Percentiles rank a stretch among this genome's conserved stretches.
These are phyloP conservation scores for Orbilia ellipsospora DNA, from an alignment of 2,329 filamentous ascomycete species.

Conservation along the genomic window DNA sequence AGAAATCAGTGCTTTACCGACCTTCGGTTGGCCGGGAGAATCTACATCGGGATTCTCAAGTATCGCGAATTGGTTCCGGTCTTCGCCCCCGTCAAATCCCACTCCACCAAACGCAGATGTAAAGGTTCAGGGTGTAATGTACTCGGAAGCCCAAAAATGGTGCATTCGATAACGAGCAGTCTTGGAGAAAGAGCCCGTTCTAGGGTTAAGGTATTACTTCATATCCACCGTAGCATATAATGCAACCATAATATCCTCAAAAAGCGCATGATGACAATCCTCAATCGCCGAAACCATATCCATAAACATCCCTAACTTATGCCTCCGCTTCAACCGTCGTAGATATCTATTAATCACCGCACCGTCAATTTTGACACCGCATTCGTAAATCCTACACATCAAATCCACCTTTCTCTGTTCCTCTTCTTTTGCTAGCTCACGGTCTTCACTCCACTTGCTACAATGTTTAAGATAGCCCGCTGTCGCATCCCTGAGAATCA, in stretches of 20 bases:
- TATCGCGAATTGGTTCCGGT: neutral
- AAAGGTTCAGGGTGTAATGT: neutral
- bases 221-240: conserved; percentile 27
- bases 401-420: conserved; percentile 50
- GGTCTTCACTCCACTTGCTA: conserved; percentile 20
- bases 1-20: neutral
- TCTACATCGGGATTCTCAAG: neutral
- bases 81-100: neutral
- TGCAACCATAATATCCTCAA: conserved; percentile 42
- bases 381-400: conserved; percentile 45
- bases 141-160: conserved; percentile 4
- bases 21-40: neutral
- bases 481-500: conserved; percentile 5
- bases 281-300: conserved; percentile 44
- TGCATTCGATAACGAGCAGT: conserved; percentile 4
- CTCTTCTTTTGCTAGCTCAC: conserved; percentile 20
- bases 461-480: conserved; percentile 26
- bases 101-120: neutral
- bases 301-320: conserved; percentile 44
- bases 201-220: neutral
- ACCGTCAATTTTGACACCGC: conserved; percentile 22
- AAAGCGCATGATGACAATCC: conserved; percentile 33
- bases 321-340: conserved; percentile 16
- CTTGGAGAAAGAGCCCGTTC: too few relatives aligned
- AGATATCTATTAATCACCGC: conserved; percentile 28